These are phyloP conservation scores for Arabidopsis thaliana DNA, from an alignment of 345 rosid genomes.

Conservation along the genomic window TAIR10.1 NC_003070.9:21176501-21177000, in stretches of 20 bases:
- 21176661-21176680: slow-evolving; percentile 2
- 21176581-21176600: not conserved
- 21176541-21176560: not conserved
- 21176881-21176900: too few relatives aligned
- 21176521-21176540: not conserved
- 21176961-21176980: slow-evolving; percentile 25
- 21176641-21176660: not conserved
- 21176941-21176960: slow-evolving; percentile 10
- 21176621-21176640: slow-evolving; percentile 18
- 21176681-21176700: not conserved
- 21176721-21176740: slow-evolving; percentile 37
- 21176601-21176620: slow-evolving; percentile 4
- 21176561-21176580: not conserved
- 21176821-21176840: not conserved
- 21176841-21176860: not conserved
- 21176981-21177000: slow-evolving; percentile 13
- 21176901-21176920: slow-evolving; percentile 6
- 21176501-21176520: not conserved
- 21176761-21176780: not conserved
- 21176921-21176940: slow-evolving; percentile 5
- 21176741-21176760: not conserved
- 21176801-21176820: not conserved
- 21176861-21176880: too few relatives aligned
- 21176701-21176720: not conserved
- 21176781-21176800: not conserved